A percentile compares a stretch with the other conserved stretches of the same genome.
These are phyloP conservation scores for Mucor mucedo DNA, from an alignment of 371 early-diverging fungal genomes.

Conservation along the genomic window DNA sequence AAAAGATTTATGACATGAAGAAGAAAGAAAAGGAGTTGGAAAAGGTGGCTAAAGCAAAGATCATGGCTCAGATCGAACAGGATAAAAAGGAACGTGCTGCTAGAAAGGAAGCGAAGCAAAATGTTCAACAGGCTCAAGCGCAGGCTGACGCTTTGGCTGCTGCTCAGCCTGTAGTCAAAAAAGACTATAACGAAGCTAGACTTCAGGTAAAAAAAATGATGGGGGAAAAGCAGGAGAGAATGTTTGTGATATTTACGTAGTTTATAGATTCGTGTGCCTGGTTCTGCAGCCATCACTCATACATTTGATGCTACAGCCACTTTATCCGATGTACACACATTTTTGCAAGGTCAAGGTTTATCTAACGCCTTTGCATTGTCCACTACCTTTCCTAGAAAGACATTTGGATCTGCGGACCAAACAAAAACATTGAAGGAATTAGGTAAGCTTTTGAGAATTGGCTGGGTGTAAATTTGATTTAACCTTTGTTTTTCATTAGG, in stretches of 20 bases:
- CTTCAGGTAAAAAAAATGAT: slow-evolving; percentile 59
- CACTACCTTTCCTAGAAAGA: slow-evolving; percentile 77
- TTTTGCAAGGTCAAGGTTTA: slow-evolving; percentile 63
- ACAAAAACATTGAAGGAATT: slow-evolving; percentile 56
- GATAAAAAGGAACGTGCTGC: slow-evolving; percentile 81
- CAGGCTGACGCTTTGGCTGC: slow-evolving; percentile 23
- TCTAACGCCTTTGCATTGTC: slow-evolving; percentile 66
- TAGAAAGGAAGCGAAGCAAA: slow-evolving; percentile 41
- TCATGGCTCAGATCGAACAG: slow-evolving; percentile 86
- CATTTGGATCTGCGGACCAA: slow-evolving; percentile 41
- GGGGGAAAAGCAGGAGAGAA: too few relatives aligned
- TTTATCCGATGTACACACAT: slow-evolving; percentile 67
- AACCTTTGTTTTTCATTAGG: slow-evolving; percentile 19
- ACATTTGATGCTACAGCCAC: slow-evolving; percentile 76
- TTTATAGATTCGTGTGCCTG: slow-evolving; percentile 56
- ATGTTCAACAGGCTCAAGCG: slow-evolving; percentile 23
- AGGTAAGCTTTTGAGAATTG: slow-evolving; percentile 25
- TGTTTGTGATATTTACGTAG: background rate
- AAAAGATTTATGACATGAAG: slow-evolving; percentile 73
- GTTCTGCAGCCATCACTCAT: slow-evolving; percentile 63
- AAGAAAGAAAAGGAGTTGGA: slow-evolving; percentile 84
- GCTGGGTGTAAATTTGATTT: slow-evolving; percentile 11
- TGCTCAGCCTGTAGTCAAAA: slow-evolving; percentile 38
- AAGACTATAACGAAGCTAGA: slow-evolving; percentile 74
- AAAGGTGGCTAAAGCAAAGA: slow-evolving; percentile 71